Evolutionary conservation across 805 yeast species (phyloP).

Genomic region (Clavispora vitiphila): DNA sequence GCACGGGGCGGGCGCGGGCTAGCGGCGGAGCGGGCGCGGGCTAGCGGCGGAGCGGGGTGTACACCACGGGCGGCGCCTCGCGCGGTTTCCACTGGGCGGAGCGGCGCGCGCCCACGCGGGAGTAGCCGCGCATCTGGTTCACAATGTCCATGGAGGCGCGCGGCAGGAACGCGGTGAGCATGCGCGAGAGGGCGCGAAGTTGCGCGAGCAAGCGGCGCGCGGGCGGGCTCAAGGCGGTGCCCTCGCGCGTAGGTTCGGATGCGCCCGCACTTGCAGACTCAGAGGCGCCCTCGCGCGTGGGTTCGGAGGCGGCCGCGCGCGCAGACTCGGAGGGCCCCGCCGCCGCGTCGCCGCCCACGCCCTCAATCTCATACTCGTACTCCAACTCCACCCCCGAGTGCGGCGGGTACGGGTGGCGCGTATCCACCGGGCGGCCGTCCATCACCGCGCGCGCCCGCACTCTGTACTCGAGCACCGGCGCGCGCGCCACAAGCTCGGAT

Average conservation of each 20-base stretch:
- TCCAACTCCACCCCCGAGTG: not conserved
- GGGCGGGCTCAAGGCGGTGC: not conserved
- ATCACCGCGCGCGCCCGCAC: constrained; percentile 18
- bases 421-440: constrained; percentile 11
- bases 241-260: too few species aligned
- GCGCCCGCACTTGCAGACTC: too few species aligned
- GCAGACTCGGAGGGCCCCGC: too few species aligned
- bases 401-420: constrained; percentile 21
- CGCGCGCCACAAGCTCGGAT: constrained; percentile 14
- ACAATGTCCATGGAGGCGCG: constrained; percentile 1
- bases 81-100: constrained; percentile 20
- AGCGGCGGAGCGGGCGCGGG: too few species aligned
- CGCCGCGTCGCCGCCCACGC: not conserved
- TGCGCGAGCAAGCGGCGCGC: constrained; percentile 1
- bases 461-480: constrained; percentile 19
- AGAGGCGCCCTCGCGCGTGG: too few species aligned
- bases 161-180: constrained; percentile 1
- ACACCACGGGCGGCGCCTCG: constrained; percentile 13
- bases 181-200: constrained; percentile 1
- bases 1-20: too few species aligned
- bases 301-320: too few species aligned
- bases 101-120: constrained; percentile 24
- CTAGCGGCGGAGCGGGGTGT: constrained; percentile 1
- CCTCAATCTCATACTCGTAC: not conserved
- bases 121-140: constrained; percentile 18